Percentiles rank a stretch among this genome's conserved stretches.
phyloP scores from a whole-genome alignment of 2,329 filamentous ascomycete genomes.

The Cladosporium oxysporum region DNA sequence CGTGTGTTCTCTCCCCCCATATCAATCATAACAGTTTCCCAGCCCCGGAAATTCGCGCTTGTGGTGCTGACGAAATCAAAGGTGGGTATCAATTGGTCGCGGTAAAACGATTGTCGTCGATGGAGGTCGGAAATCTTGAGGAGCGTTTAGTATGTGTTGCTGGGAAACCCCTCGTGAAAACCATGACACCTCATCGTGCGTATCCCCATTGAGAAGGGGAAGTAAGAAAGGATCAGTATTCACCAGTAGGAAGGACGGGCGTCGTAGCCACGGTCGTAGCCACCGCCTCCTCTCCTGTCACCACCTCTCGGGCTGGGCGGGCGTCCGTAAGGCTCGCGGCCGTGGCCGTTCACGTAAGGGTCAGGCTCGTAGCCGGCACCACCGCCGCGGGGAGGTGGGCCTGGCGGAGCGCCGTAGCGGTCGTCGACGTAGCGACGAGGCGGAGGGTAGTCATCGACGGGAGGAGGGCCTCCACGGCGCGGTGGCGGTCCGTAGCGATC shows the following conservation, averaged over 20 bases:
- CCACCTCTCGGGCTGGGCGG: slow-evolving; percentile 52
- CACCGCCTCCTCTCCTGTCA: slow-evolving; percentile 31
- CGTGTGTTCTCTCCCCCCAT: neutral
- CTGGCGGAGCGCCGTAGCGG: slow-evolving; percentile 58
- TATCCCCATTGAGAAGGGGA: slow-evolving; percentile 4
- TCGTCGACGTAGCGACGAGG: slow-evolving; percentile 69
- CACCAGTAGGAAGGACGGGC: slow-evolving; percentile 31
- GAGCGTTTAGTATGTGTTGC: slow-evolving; percentile 18
- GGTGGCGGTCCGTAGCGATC: slow-evolving; percentile 63
- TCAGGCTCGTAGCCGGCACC: slow-evolving; percentile 59
- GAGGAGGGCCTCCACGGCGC: slow-evolving; percentile 58
- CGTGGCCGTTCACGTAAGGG: slow-evolving; percentile 61
- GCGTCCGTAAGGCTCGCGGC: slow-evolving; percentile 54
- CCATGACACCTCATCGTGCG: neutral
- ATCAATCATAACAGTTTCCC: neutral
- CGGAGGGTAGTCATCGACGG: slow-evolving; percentile 74
- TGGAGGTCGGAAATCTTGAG: slow-evolving; percentile 11
- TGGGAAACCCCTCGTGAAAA: neutral
- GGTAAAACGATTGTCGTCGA: slow-evolving; percentile 14
- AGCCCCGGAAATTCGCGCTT: slow-evolving; percentile 13
- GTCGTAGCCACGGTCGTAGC: slow-evolving; percentile 34
- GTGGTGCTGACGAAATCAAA: slow-evolving; percentile 14
- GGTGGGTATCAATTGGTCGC: slow-evolving; percentile 17
- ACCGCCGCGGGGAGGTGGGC: slow-evolving; percentile 39
- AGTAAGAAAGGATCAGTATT: slow-evolving; percentile 19